Conservation (phyloP, 345 rosid genomes). For the Pseudoturritis turrita region DNA sequence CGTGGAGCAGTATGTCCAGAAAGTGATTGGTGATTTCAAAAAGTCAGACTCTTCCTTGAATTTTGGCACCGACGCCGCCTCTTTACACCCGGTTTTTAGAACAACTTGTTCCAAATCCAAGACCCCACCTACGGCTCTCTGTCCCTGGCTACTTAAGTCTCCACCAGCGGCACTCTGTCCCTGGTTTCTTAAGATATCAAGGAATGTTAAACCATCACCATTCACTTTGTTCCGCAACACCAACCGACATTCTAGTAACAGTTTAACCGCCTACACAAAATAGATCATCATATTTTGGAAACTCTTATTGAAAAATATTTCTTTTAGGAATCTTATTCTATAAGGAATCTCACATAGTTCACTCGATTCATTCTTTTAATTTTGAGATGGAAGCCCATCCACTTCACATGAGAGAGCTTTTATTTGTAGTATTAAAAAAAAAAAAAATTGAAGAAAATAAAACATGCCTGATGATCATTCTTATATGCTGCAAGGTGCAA, state of each 20-base stretch:
- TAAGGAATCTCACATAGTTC: neutral
- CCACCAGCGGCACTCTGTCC: neutral
- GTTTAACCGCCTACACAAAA: neutral
- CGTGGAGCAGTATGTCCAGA: neutral
- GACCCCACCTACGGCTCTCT: neutral
- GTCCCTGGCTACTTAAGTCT: neutral
- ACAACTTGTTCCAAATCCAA: neutral
- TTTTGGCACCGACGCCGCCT: neutral
- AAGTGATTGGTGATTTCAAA: slow-evolving; percentile 15
- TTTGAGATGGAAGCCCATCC: neutral
- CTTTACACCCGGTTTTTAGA: neutral
- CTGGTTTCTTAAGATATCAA: neutral
- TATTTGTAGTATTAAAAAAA: too few species aligned
- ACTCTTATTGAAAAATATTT: too few species aligned
- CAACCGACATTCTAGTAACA: neutral
- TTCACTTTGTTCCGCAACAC: neutral
- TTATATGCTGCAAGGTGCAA: slow-evolving; percentile 29
- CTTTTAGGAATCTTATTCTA: too few species aligned
- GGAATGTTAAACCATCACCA: neutral
- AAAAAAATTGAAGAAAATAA: neutral
- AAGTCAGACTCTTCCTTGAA: neutral
- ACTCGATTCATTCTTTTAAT: neutral
- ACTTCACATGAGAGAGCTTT: neutral
- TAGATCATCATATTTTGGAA: neutral
- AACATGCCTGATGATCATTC: slow-evolving; percentile 20